Evolutionary conservation across 2,329 filamentous ascomycete species (phyloP).

Genomic region (Sporothrix curviconia): DNA sequence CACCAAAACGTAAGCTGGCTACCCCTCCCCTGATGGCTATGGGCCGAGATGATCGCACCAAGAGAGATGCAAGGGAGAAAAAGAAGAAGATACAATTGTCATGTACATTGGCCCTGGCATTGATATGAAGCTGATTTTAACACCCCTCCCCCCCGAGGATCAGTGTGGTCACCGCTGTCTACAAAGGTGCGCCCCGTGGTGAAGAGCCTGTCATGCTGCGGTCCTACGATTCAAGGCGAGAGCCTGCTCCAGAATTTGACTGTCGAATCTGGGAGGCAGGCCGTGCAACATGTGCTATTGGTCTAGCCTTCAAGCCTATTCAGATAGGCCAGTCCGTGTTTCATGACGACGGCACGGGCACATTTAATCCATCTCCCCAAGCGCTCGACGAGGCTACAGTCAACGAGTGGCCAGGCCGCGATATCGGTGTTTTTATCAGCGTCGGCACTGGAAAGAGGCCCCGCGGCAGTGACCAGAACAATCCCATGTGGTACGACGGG

Average conservation of each 20-base stretch:
- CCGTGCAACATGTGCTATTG: slow-evolving; percentile 85
- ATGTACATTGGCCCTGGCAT: too few relatives aligned
- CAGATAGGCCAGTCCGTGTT: slow-evolving; percentile 90
- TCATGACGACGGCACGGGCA: slow-evolving; percentile 84
- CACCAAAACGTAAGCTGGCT: slow-evolving; percentile 71
- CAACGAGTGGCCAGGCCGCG: slow-evolving; percentile 92
- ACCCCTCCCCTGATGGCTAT: too few relatives aligned
- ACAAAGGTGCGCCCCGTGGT: slow-evolving; percentile 70
- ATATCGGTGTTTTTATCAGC: slow-evolving; percentile 86
- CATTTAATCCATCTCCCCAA: slow-evolving; percentile 82
- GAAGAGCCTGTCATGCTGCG: slow-evolving; percentile 68
- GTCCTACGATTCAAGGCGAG: slow-evolving; percentile 91
- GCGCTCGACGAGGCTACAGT: slow-evolving; percentile 82
- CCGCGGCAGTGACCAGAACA: slow-evolving; percentile 57
- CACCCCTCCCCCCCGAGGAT: too few relatives aligned
- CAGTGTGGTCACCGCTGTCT: slow-evolving; percentile 87
- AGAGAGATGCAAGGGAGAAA: too few relatives aligned
- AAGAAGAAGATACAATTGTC: too few relatives aligned
- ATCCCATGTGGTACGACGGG: slow-evolving; percentile 85
- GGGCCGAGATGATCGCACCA: too few relatives aligned
- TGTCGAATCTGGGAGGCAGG: slow-evolving; percentile 97
- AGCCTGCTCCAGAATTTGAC: slow-evolving; percentile 83
- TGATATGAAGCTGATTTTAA: neutral
- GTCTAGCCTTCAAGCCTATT: slow-evolving; percentile 91
- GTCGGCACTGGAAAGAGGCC: slow-evolving; percentile 87